Conservation (phyloP, 2,329 filamentous ascomycete species). For the Claviceps spartinae region DNA sequence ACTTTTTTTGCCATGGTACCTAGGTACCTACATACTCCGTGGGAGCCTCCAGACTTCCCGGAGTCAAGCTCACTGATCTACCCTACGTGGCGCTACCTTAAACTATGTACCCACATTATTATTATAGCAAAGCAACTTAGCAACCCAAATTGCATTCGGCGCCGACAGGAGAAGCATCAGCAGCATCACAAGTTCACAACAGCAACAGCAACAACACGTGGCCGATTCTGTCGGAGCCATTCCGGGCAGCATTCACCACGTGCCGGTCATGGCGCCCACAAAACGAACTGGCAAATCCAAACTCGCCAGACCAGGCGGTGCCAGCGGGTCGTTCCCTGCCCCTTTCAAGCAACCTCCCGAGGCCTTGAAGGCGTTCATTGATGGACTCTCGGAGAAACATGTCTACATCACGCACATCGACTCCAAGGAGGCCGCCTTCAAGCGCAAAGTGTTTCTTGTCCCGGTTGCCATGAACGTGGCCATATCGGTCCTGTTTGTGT, state of each 20-base stretch:
- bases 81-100: too few species aligned
- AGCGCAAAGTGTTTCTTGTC: slow-evolving; percentile 70
- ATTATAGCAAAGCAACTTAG: too few species aligned
- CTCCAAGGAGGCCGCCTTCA: slow-evolving; percentile 52
- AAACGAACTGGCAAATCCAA: slow-evolving; percentile 22
- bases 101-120: too few species aligned
- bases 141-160: too few species aligned
- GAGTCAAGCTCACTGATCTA: too few species aligned
- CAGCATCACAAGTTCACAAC: too few species aligned
- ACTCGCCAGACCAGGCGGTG: slow-evolving; percentile 11
- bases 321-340: slow-evolving; percentile 31
- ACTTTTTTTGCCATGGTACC: not conserved
- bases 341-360: slow-evolving; percentile 57
- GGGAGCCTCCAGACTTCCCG: too few species aligned
- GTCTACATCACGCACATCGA: slow-evolving; percentile 83
- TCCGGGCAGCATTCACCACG: not conserved
- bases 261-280: slow-evolving; percentile 17
- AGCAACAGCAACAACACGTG: not conserved
- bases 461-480: slow-evolving; percentile 63
- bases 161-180: too few species aligned
- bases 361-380: slow-evolving; percentile 51
- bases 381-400: slow-evolving; percentile 50
- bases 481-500: slow-evolving; percentile 50
- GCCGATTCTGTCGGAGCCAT: not conserved
- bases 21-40: too few species aligned